Percentiles rank a stretch among this genome's conserved stretches.
Evolutionary conservation across 2,329 filamentous ascomycete species (phyloP).

Genomic region (Septoria linicola): DNA sequence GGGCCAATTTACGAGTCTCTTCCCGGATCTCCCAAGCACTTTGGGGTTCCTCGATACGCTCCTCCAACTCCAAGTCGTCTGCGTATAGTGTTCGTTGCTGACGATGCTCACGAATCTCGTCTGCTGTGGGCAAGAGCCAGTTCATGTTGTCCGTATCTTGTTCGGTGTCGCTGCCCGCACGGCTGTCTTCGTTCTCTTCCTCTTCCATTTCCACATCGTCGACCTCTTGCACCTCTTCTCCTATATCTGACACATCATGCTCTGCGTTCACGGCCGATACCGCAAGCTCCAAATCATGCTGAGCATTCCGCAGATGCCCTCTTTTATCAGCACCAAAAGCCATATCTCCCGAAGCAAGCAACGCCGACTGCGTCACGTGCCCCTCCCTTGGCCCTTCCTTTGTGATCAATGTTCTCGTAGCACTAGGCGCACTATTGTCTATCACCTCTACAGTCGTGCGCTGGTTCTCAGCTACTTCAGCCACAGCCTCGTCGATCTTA

Average conservation of each 20-base stretch:
- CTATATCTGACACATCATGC: no score
- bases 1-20: constrained; percentile 7
- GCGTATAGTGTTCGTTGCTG: constrained; percentile 4
- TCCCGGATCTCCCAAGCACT: constrained; percentile 5
- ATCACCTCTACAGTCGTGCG: background rate
- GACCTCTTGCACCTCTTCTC: no score
- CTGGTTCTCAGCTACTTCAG: background rate
- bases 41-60: background rate
- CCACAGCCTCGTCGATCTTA: constrained; percentile 9
- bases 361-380: no score
- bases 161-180: background rate
- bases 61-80: constrained; percentile 10
- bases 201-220: no score
- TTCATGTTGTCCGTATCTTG: background rate
- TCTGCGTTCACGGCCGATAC: no score
- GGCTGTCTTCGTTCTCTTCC: background rate
- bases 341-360: no score
- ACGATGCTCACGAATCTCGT: background rate
- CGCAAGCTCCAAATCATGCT: no score
- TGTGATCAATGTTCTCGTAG: background rate
- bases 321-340: no score
- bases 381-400: background rate
- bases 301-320: no score
- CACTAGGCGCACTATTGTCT: background rate
- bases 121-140: background rate